Conservation (phyloP, 1,139 yeast genomes). For the Kodamaea sp. region DNA sequence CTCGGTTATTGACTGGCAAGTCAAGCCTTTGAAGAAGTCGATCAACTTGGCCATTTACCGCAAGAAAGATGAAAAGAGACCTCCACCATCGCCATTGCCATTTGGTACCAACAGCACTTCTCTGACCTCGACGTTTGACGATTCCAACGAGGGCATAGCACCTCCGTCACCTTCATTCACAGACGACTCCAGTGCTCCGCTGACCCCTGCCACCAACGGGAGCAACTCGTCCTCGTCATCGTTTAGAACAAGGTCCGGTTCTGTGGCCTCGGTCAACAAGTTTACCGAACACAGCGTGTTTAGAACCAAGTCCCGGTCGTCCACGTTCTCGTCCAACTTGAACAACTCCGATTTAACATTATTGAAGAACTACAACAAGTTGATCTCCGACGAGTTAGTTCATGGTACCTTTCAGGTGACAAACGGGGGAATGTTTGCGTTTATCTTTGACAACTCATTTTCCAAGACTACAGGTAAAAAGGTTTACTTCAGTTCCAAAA, state of each 20-base stretch:
- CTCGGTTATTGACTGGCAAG: conserved; percentile 71
- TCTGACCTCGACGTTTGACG: conserved; percentile 4
- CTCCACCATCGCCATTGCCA: not conserved
- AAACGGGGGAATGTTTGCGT: conserved; percentile 72
- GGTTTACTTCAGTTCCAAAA: conserved; percentile 64
- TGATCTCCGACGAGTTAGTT: conserved; percentile 56
- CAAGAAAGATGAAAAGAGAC: conserved; percentile 31
- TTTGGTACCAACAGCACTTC: not conserved
- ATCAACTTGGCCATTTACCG: conserved; percentile 65
- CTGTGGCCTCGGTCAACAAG: conserved; percentile 41
- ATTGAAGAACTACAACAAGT: conserved; percentile 40
- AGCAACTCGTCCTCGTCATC: conserved; percentile 5
- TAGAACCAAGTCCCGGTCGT: conserved; percentile 38
- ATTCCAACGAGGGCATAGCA: conserved; percentile 5
- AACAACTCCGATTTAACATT: conserved; percentile 40
- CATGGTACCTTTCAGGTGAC: conserved; percentile 62
- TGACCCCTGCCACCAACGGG: conserved; percentile 4
- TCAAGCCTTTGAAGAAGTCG: conserved; percentile 83
- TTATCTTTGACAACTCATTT: conserved; percentile 89
- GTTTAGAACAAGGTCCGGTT: conserved; percentile 28
- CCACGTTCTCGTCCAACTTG: conserved; percentile 35
- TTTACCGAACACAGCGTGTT: conserved; percentile 31
- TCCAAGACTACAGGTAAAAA: conserved; percentile 84
- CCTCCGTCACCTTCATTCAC: conserved; percentile 5
- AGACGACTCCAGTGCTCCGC: conserved; percentile 1